Base-by-base conservation (phyloP, 2,329 filamentous ascomycete genomes). In the Cephalotrichum gorgonifer region DNA sequence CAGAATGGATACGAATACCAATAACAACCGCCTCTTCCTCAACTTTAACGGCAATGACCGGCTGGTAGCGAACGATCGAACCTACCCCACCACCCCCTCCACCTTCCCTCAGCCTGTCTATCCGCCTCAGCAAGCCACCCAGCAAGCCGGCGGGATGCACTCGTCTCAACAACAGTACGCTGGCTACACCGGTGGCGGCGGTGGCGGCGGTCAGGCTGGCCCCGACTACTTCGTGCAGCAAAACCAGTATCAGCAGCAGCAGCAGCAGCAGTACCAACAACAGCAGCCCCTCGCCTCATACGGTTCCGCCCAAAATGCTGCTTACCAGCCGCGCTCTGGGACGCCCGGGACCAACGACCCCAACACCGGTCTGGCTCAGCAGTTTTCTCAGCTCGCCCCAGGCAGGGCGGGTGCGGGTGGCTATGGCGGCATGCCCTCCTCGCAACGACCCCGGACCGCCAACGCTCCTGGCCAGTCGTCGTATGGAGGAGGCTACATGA, bases 51-150 rank as follows among this genome's bases (percentile, higher is more conserved):
- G 76, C 63, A 81, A 79, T 65, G 78, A 83, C 58, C 79, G 81
- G 59, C 76, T 81, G 51, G 71, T 74, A 53, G 67, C 78, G 50
- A 60, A 66, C 59, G 84, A 85, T 64, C 76, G 84, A 63, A 74
- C 81, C 56, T 89, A 87, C 74, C 86, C 85, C 57, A 89, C 91
- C 48, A 96, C 91, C 9, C 91, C 91, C 47, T 96, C 91, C 55
- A 95, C 90, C 51, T 97, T 97, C 62, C 91, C 91, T 12, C 91
- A 97, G 70, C 90, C 90, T 52, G 86, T 95, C 64, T 79, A 77
- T 56, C 70, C 73, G 51, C 59, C 62, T 47, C 68, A 69, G 55
- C 62, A 67, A 50, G 66, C 83, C 58, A 50, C 53, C 33, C 43
- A 49, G n/a, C 41, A 47, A 6, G 22, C 25, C 12, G 48, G 45